Evolutionary conservation across 2,329 filamentous ascomycete genomes (phyloP).

Genomic region (Sarocladiaceae sp.): DNA sequence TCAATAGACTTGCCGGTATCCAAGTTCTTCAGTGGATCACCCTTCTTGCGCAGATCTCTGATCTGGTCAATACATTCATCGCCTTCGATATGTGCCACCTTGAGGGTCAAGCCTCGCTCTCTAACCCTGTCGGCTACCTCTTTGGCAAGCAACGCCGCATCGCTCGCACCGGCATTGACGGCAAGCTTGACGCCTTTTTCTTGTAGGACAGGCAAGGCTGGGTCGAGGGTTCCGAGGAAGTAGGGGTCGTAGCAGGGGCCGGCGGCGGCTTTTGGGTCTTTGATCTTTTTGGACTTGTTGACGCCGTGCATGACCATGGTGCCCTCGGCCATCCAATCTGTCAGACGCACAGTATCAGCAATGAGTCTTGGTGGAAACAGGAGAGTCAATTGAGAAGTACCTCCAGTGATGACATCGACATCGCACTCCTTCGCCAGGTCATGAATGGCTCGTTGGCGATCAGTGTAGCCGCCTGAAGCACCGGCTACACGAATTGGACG

Average conservation of each 20-base stretch:
- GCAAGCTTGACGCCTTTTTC: constrained; percentile 26
- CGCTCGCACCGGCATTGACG: constrained; percentile 29
- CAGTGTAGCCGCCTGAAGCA: constrained; percentile 25
- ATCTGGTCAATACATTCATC: constrained; percentile 25
- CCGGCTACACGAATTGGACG: constrained; percentile 22
- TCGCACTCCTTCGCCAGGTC: constrained; percentile 20
- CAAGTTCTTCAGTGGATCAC: constrained; percentile 17
- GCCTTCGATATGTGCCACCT: constrained; percentile 27
- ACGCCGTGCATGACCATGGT: constrained; percentile 24
- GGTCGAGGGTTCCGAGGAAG: constrained; percentile 24
- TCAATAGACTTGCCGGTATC: constrained; percentile 19
- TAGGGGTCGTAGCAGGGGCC: constrained; percentile 33
- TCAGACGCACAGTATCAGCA: neutral
- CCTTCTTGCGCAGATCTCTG: constrained; percentile 19
- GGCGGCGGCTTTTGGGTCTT: constrained; percentile 16
- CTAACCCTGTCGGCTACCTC: constrained; percentile 17
- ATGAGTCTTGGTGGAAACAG: neutral
- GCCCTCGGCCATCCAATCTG: constrained; percentile 25
- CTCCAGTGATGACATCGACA: constrained; percentile 23
- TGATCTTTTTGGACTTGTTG: constrained; percentile 17
- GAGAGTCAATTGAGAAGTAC: neutral
- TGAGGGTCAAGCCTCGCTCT: constrained; percentile 25
- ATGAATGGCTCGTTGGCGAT: constrained; percentile 23
- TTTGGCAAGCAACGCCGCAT: constrained; percentile 19
- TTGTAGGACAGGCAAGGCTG: constrained; percentile 23